Conservation (phyloP, 2,329 filamentous ascomycete species). For the Phyllosticta citriasiana region DNA sequence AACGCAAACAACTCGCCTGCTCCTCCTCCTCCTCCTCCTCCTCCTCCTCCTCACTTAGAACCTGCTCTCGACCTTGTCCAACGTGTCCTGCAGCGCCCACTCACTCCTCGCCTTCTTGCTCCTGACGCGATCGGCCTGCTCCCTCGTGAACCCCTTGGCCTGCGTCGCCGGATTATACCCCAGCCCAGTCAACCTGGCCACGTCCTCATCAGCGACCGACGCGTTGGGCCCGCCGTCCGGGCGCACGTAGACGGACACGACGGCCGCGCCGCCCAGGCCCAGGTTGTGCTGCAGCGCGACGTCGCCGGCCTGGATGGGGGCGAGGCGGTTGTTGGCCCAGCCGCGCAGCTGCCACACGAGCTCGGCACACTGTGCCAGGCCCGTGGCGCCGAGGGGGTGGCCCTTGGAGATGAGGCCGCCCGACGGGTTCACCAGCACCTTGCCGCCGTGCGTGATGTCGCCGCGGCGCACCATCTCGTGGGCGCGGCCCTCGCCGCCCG, state of each 20-base stretch:
- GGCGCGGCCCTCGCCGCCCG: constrained; percentile 64
- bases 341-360: constrained; percentile 90
- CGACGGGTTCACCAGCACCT: constrained; percentile 80
- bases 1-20: too few species aligned
- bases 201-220: constrained; percentile 49
- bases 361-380: constrained; percentile 92
- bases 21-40: background rate
- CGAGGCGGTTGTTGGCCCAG: constrained; percentile 84
- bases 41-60: constrained; percentile 36
- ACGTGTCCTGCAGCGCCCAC: constrained; percentile 70
- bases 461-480: constrained; percentile 75
- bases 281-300: constrained; percentile 86
- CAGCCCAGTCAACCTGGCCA: constrained; percentile 57
- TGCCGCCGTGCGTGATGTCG: constrained; percentile 83
- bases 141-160: constrained; percentile 77
- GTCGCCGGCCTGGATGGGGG: constrained; percentile 48
- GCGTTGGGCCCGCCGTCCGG: constrained; percentile 62
- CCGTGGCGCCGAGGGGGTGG: constrained; percentile 85
- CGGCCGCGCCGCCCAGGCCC: constrained; percentile 80
- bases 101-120: constrained; percentile 56
- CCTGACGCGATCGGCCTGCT: constrained; percentile 58
- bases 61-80: constrained; percentile 62
- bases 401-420: constrained; percentile 94
- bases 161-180: constrained; percentile 89
- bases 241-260: constrained; percentile 80